A percentile compares a stretch with the other conserved stretches of the same genome.
phyloP scores from a whole-genome alignment of 352 stramenopile genomes.

The Pythium diclinum region DNA sequence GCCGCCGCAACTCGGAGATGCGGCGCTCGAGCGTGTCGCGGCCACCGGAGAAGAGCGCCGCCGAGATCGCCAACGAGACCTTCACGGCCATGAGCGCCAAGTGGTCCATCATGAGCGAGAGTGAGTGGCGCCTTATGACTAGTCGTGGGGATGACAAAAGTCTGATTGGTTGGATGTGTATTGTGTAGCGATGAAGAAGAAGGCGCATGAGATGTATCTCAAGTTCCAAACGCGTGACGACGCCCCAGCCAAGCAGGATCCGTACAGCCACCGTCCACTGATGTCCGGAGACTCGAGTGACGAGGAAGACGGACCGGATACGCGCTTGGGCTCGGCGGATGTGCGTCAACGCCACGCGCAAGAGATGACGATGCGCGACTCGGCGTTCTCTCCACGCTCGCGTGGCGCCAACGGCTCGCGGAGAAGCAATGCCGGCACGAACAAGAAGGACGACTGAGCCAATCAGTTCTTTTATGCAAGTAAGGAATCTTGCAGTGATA shows the following conservation, averaged over 20 bases:
- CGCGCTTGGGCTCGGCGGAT: slow-evolving; percentile 19
- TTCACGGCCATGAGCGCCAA: slow-evolving; percentile 66
- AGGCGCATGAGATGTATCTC: slow-evolving; percentile 81
- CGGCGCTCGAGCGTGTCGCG: slow-evolving; percentile 22
- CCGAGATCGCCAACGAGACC: slow-evolving; percentile 71
- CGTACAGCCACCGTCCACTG: slow-evolving; percentile 69
- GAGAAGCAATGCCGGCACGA: slow-evolving; percentile 31
- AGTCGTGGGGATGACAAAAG: too few relatives aligned
- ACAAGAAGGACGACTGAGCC: slow-evolving; percentile 62
- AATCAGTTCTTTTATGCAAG: not conserved
- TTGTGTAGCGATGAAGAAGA: slow-evolving; percentile 64
- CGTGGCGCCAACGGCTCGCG: slow-evolving; percentile 24
- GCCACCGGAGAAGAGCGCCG: slow-evolving; percentile 58
- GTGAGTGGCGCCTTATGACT: not conserved
- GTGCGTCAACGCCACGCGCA: slow-evolving; percentile 40
- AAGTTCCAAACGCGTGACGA: slow-evolving; percentile 75
- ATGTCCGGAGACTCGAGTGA: slow-evolving; percentile 72
- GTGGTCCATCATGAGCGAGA: slow-evolving; percentile 71
- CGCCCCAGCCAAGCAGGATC: slow-evolving; percentile 42
- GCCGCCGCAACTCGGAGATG: slow-evolving; percentile 7
- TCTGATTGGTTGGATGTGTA: slow-evolving; percentile 12
- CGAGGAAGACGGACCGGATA: slow-evolving; percentile 50
- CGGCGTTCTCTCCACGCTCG: slow-evolving; percentile 28
- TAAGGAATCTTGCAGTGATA: not conserved
- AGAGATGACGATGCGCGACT: slow-evolving; percentile 14